These are phyloP conservation scores for Penicillium sp. DNA, from an alignment of 2,329 filamentous ascomycete genomes.

Conservation along the genomic window DNA sequence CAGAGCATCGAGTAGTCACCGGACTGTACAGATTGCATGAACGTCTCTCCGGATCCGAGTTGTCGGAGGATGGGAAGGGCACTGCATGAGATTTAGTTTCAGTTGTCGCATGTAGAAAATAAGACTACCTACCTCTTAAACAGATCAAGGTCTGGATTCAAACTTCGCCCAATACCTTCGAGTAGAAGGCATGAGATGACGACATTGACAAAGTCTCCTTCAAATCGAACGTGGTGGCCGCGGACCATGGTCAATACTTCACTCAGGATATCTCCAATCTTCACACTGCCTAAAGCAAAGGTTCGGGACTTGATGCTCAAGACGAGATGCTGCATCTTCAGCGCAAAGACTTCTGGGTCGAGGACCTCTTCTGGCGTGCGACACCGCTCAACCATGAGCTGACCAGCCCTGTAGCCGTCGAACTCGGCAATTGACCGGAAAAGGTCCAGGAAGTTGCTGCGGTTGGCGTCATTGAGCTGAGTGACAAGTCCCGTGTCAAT, in stretches of 20 bases:
- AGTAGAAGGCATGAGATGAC: slow-evolving; percentile 91
- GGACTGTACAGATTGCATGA: slow-evolving; percentile 64
- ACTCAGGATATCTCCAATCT: slow-evolving; percentile 92
- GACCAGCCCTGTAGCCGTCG: slow-evolving; percentile 90
- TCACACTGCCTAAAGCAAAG: slow-evolving; percentile 88
- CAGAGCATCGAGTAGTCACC: slow-evolving; percentile 84
- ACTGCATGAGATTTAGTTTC: slow-evolving; percentile 47
- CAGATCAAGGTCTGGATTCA: slow-evolving; percentile 86
- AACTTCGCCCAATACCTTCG: slow-evolving; percentile 85
- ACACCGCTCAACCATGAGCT: slow-evolving; percentile 94
- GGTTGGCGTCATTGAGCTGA: slow-evolving; percentile 83
- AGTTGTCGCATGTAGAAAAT: background rate
- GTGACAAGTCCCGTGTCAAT: slow-evolving; percentile 97
- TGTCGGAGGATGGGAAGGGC: slow-evolving; percentile 88
- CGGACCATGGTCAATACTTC: slow-evolving; percentile 91
- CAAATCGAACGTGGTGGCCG: slow-evolving; percentile 85
- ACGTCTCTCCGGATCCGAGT: slow-evolving; percentile 65
- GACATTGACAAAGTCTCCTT: slow-evolving; percentile 98
- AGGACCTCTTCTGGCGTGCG: slow-evolving; percentile 88
- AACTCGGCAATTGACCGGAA: slow-evolving; percentile 97
- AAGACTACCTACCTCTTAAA: slow-evolving; percentile 64
- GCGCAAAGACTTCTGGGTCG: slow-evolving; percentile 84
- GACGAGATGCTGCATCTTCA: slow-evolving; percentile 97
- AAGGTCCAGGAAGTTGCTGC: slow-evolving; percentile 88
- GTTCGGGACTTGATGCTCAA: slow-evolving; percentile 87